Percentiles rank a stretch among this genome's conserved stretches.
Conservation (phyloP, 2,329 filamentous ascomycete species). For the Alternaria dauci region DNA sequence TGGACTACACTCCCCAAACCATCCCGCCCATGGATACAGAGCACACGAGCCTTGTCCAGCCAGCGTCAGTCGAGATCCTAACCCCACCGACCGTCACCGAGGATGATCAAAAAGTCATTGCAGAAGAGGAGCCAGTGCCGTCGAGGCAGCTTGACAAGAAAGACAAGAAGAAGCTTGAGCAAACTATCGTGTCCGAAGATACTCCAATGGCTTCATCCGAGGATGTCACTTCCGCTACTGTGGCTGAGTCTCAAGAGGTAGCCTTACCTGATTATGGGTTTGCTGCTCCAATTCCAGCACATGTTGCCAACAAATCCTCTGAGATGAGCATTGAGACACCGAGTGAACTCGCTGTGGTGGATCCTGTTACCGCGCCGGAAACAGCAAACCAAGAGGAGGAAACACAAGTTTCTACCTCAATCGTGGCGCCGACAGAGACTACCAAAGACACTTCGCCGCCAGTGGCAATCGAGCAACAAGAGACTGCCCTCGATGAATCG, state of each 20-base stretch:
- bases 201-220: not conserved
- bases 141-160: constrained; percentile 36
- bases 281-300: not conserved
- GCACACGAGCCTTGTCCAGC: not conserved
- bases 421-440: constrained; percentile 7
- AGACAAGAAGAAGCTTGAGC: constrained; percentile 41
- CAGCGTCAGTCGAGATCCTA: not conserved
- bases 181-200: constrained; percentile 14
- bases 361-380: constrained; percentile 11
- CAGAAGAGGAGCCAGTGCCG: constrained; percentile 19
- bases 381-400: constrained; percentile 40
- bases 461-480: not conserved
- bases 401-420: constrained; percentile 38
- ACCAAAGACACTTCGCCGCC: not conserved
- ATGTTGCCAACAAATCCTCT: not conserved
- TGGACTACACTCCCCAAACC: not conserved
- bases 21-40: not conserved
- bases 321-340: not conserved
- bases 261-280: not conserved
- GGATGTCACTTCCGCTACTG: not conserved
- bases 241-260: not conserved
- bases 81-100: not conserved
- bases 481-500: constrained; percentile 2
- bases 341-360: not conserved
- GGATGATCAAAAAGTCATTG: not conserved